These are phyloP conservation scores for Pseudozyma tsukubaensis DNA, from an alignment of 1,284 basidiomycete species.

Conservation along the genomic window DNA sequence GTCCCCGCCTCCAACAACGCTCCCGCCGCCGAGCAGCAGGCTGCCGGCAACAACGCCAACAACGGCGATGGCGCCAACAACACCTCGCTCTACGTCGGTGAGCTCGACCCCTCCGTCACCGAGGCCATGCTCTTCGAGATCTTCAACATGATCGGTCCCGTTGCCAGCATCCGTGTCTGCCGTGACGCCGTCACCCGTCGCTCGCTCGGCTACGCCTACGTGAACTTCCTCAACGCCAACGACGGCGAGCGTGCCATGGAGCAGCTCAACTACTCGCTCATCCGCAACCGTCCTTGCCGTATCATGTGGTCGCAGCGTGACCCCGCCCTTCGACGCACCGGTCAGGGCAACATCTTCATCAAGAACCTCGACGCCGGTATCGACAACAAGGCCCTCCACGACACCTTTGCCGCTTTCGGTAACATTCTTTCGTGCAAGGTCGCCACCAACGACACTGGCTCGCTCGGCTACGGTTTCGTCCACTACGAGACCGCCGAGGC, in stretches of 20 bases:
- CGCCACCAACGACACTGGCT: constrained; percentile 72
- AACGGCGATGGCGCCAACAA: constrained; percentile 62
- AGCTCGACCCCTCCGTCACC: constrained; percentile 96
- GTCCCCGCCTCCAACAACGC: constrained; percentile 39
- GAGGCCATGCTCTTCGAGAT: constrained; percentile 99
- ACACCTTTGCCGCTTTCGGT: constrained; percentile 98
- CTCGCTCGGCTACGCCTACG: constrained; percentile 99
- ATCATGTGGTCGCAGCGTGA: constrained; percentile 99
- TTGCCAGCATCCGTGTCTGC: constrained; percentile 98
- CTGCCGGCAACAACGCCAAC: constrained; percentile 49
- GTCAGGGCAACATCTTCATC: constrained; percentile 99
- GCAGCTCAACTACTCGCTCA: constrained; percentile 98
- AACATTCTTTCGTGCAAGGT: constrained; percentile 99
- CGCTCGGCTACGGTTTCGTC: constrained; percentile 85
- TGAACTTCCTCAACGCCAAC: constrained; percentile 95
- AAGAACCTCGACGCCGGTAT: constrained; percentile 99
- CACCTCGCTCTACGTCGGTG: constrained; percentile 96
- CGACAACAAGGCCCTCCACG: constrained; percentile 99
- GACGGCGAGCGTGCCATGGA: constrained; percentile 99
- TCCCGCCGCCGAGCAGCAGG: constrained; percentile 60
- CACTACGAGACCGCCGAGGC: constrained; percentile 99
- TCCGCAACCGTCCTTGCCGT: constrained; percentile 97
- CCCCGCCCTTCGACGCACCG: constrained; percentile 98
- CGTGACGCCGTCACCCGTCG: constrained; percentile 99
- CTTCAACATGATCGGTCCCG: constrained; percentile 99